Evolutionary conservation across 2,329 filamentous ascomycete genomes (phyloP).

Genomic region (Colletotrichum nymphaeae): DNA sequence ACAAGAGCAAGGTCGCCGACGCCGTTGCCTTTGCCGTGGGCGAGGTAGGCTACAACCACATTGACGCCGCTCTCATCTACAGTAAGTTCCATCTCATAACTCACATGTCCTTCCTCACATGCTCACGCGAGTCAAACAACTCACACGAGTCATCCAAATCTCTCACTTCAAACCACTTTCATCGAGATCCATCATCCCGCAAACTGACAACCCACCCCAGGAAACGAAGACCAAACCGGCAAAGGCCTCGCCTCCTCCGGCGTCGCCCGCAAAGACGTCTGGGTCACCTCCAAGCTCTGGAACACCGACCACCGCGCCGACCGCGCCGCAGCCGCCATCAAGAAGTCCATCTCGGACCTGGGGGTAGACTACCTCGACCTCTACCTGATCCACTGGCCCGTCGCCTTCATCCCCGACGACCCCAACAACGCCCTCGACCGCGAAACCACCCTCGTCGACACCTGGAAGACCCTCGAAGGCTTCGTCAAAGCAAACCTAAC

Average conservation of each 20-base stretch:
- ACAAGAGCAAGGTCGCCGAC: slow-evolving; percentile 65
- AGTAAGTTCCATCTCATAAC: slow-evolving; percentile 38
- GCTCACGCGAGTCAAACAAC: neutral
- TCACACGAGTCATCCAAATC: neutral
- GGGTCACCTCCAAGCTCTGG: slow-evolving; percentile 77
- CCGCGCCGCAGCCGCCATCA: slow-evolving; percentile 51
- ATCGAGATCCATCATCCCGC: too few species aligned
- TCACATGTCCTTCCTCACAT: neutral
- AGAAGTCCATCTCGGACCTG: slow-evolving; percentile 58
- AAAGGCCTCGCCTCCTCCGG: slow-evolving; percentile 57
- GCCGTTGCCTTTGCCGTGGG: slow-evolving; percentile 66
- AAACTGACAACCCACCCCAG: neutral
- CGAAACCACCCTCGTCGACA: slow-evolving; percentile 50
- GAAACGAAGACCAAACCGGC: slow-evolving; percentile 66
- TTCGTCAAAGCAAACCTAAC: slow-evolving; percentile 63
- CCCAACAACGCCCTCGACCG: slow-evolving; percentile 42
- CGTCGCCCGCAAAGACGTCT: slow-evolving; percentile 58
- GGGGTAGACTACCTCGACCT: slow-evolving; percentile 63
- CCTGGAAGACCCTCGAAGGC: slow-evolving; percentile 70
- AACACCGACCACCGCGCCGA: slow-evolving; percentile 57
- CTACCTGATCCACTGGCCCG: slow-evolving; percentile 60
- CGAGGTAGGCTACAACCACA: slow-evolving; percentile 63
- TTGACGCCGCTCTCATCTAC: slow-evolving; percentile 68
- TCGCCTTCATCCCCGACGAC: slow-evolving; percentile 46
- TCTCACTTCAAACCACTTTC: too few species aligned